Percentiles rank a stretch among this genome's conserved stretches.
These are phyloP conservation scores for Phytophthora vignae DNA, from an alignment of 352 stramenopile species.

Conservation along the genomic window DNA sequence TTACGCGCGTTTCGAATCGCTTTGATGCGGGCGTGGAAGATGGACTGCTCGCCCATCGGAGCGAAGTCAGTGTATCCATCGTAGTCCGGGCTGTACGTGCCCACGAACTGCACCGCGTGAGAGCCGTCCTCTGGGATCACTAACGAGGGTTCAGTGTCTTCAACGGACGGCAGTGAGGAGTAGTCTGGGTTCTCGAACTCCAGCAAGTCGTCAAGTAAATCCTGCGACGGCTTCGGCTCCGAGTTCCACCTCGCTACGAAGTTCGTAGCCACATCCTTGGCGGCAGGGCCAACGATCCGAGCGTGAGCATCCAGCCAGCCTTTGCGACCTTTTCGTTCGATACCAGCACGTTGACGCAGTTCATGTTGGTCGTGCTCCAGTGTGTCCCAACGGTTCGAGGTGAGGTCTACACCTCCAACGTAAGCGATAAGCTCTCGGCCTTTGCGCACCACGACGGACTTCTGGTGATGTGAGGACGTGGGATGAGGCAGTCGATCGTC, in stretches of 20 bases:
- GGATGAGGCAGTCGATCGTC: constrained; percentile 58
- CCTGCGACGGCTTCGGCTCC: constrained; percentile 23
- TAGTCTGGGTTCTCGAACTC: constrained; percentile 48
- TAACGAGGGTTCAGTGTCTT: constrained; percentile 1
- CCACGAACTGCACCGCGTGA: constrained; percentile 48
- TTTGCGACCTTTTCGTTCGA: constrained; percentile 34
- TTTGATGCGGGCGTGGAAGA: constrained; percentile 52
- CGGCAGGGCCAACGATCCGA: constrained; percentile 44
- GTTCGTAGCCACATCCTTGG: constrained; percentile 55
- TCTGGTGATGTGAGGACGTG: constrained; percentile 66
- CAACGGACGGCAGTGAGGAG: constrained; percentile 10
- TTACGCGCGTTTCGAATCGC: constrained; percentile 56
- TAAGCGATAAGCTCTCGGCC: constrained; percentile 39
- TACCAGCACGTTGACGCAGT: constrained; percentile 33
- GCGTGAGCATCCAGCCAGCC: constrained; percentile 62
- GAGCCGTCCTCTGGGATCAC: constrained; percentile 16
- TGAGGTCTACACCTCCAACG: constrained; percentile 57
- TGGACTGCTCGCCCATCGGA: constrained; percentile 53
- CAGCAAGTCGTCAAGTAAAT: constrained; percentile 43
- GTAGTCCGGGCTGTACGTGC: constrained; percentile 31
- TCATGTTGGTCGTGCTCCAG: constrained; percentile 47
- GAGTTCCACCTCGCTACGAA: constrained; percentile 69
- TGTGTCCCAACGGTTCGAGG: constrained; percentile 59
- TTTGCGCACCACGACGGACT: constrained; percentile 59
- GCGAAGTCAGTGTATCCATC: constrained; percentile 49